Evolutionary conservation across 192 early-diverging fungal species (phyloP).

Genomic region (Rhizophagus clarus): DNA sequence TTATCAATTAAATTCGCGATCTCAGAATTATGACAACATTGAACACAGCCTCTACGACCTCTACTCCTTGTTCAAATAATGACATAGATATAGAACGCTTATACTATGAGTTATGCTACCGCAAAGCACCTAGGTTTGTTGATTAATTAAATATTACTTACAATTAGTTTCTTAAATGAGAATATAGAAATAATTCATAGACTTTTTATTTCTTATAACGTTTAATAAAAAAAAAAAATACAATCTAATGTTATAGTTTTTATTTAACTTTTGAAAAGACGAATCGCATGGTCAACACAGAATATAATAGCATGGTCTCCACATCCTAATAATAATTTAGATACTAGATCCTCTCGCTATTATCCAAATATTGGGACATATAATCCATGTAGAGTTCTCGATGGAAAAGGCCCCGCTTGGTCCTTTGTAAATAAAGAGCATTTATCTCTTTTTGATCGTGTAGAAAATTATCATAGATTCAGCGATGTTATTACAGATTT

Average conservation of each 20-base stretch:
- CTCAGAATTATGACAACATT: neutral
- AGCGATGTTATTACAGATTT: conserved; percentile 9
- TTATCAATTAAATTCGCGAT: neutral
- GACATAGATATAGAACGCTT: neutral
- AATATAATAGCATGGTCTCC: conserved; percentile 18
- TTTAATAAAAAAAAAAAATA: neutral
- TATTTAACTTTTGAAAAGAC: neutral
- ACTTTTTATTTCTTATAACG: neutral
- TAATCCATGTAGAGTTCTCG: neutral
- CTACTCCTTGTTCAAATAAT: neutral
- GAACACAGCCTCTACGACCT: neutral
- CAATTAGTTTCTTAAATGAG: too few species aligned
- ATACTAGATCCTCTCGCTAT: neutral
- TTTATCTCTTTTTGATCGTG: neutral
- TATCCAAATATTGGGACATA: neutral
- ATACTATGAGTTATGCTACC: neutral
- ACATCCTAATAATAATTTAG: neutral
- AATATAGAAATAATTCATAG: too few species aligned
- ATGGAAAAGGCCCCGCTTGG: neutral
- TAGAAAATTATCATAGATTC: conserved; percentile 1
- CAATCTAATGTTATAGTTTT: neutral
- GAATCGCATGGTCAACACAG: conserved; percentile 23
- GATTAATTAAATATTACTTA: neutral
- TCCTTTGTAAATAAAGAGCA: neutral
- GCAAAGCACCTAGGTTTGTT: neutral